These are phyloP conservation scores for Eucalyptus guilfoylei DNA, from an alignment of 345 rosid species.

Conservation along the genomic window DNA sequence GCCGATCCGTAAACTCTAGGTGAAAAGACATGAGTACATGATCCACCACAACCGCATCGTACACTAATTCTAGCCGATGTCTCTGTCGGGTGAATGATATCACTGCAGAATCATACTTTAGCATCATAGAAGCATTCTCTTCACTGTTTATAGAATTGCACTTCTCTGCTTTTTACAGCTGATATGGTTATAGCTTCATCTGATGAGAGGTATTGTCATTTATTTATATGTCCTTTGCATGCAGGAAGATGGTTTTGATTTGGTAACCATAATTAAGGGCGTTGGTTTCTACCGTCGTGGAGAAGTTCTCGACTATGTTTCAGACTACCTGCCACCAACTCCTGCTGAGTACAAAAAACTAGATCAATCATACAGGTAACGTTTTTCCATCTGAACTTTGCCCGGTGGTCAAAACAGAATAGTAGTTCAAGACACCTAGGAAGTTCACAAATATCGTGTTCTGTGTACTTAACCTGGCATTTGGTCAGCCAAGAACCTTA, in stretches of 20 bases:
- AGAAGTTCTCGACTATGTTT: conserved; percentile 15
- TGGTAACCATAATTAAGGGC: conserved; percentile 25
- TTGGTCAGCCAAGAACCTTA: not conserved
- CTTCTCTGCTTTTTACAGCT: not conserved
- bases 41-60: not conserved
- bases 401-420: not conserved
- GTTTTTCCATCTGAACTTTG: too few species aligned
- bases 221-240: not conserved
- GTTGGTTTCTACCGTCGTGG: conserved; percentile 45
- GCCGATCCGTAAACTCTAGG: not conserved
- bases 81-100: not conserved
- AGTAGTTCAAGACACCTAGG: not conserved
- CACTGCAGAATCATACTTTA: not conserved
- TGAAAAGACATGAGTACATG: too few species aligned
- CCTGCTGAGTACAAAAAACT: conserved; percentile 23
- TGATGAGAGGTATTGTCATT: not conserved
- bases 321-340: conserved; percentile 46
- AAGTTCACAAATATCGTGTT: not conserved
- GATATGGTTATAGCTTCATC: not conserved
- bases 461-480: not conserved
- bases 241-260: conserved; percentile 50
- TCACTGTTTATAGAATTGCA: not conserved
- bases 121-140: not conserved
- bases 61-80: not conserved
- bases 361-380: conserved; percentile 23